Evolutionary conservation across 140 eudicot genomes (phyloP).

Genomic region (Flaveria floridana): DNA sequence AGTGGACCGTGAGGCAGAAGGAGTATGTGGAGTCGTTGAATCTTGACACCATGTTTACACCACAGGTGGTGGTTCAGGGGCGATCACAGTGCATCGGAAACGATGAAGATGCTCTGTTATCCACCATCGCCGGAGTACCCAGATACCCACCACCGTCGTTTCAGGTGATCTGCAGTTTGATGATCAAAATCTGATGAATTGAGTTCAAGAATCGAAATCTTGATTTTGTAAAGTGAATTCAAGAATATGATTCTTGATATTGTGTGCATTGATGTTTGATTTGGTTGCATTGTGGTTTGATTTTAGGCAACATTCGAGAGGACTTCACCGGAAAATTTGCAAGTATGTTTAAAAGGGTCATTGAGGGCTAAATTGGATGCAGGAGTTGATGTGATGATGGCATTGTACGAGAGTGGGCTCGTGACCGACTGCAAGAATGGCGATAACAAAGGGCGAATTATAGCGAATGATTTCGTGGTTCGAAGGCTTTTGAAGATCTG

Average conservation of each 20-base stretch:
- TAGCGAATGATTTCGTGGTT: conserved; percentile 80
- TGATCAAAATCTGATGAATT: too few relatives aligned
- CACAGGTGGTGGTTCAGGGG: conserved; percentile 84
- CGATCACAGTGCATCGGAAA: conserved; percentile 58
- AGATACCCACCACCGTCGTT: conserved; percentile 66
- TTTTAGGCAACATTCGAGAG: conserved; percentile 69
- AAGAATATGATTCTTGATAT: too few relatives aligned
- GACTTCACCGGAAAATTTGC: conserved; percentile 50
- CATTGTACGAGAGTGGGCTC: conserved; percentile 65
- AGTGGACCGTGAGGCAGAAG: conserved; percentile 92
- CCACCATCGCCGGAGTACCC: conserved; percentile 44
- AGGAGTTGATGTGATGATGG: conserved; percentile 69
- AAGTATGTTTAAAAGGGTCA: conserved; percentile 63
- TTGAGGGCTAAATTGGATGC: conserved; percentile 54
- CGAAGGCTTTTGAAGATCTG: conserved; percentile 68
- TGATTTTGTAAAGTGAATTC: not conserved
- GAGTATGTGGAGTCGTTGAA: conserved; percentile 72
- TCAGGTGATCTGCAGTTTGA: conserved; percentile 46
- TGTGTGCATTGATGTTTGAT: too few relatives aligned
- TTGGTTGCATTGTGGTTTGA: not conserved
- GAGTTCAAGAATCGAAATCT: not conserved
- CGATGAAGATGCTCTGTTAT: conserved; percentile 55
- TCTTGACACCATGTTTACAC: conserved; percentile 84
- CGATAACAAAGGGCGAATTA: conserved; percentile 66
- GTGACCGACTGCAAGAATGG: conserved; percentile 72